Conservation (phyloP, 2,329 filamentous ascomycete genomes). For the Pyrenophora teres region DNA sequence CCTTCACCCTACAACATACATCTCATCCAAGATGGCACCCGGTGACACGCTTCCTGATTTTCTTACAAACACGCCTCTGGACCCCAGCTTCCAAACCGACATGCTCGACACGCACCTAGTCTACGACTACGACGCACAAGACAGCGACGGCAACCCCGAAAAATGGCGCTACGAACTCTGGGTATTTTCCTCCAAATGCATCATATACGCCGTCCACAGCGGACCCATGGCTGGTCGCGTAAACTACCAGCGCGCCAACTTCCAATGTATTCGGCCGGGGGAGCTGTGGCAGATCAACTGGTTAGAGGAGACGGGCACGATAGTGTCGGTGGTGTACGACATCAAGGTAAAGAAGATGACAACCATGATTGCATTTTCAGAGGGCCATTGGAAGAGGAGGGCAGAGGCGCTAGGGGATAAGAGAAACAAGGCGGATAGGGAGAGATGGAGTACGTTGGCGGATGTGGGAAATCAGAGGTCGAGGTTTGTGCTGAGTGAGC, state of each 20-base stretch:
- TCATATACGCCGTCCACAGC: conserved; percentile 64
- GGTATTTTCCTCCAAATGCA: conserved; percentile 60
- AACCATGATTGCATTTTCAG: conserved; percentile 60
- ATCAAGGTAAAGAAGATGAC: conserved; percentile 56
- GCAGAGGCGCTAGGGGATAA: conserved; percentile 62
- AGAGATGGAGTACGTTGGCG: conserved; percentile 57
- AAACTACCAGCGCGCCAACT: conserved; percentile 60
- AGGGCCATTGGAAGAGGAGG: conserved; percentile 60
- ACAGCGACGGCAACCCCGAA: conserved; percentile 55
- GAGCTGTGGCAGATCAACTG: conserved; percentile 66
- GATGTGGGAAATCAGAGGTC: conserved; percentile 58
- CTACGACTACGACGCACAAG: conserved; percentile 61
- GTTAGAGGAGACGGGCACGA: conserved; percentile 65
- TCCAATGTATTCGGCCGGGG: conserved; percentile 62
- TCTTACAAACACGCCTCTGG: conserved; percentile 34
- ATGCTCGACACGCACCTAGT: conserved; percentile 60
- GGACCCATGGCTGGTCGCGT: conserved; percentile 58
- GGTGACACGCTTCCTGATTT: conserved; percentile 32
- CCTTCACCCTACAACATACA: no score
- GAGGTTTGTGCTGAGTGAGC: conserved; percentile 58
- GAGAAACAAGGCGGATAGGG: conserved; percentile 56
- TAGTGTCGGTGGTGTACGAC: conserved; percentile 62
- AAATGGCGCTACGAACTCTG: conserved; percentile 68
- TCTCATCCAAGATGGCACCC: conserved; percentile 23
- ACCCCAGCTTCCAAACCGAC: conserved; percentile 55